Evolutionary conservation across 2,329 filamentous ascomycete genomes (phyloP).

Genomic region (Fusarium xyrophilum): DNA sequence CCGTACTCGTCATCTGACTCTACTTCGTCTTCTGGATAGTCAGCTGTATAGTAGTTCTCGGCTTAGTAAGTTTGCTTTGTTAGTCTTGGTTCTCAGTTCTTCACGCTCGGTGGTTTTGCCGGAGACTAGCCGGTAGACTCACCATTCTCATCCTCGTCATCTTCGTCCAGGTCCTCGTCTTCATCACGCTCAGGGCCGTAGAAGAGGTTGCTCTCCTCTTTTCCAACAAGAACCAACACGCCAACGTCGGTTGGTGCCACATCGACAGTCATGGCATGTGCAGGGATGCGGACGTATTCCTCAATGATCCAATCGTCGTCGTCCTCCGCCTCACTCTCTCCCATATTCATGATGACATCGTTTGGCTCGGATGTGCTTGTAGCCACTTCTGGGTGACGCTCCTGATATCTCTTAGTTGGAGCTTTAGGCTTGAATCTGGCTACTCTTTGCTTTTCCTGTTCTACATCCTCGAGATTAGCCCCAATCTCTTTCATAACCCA

Average conservation of each 20-base stretch:
- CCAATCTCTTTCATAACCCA: conserved; percentile 67
- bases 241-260: conserved; percentile 61
- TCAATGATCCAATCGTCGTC: conserved; percentile 68
- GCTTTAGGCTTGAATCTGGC: conserved; percentile 63
- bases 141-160: conserved; percentile 73
- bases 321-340: conserved; percentile 53
- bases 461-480: conserved; percentile 57
- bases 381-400: conserved; percentile 58
- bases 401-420: conserved; percentile 60
- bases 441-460: conserved; percentile 50
- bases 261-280: conserved; percentile 55
- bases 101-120: conserved; percentile 2
- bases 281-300: conserved; percentile 68
- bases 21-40: conserved; percentile 82
- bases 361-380: conserved; percentile 13
- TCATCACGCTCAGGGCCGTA: conserved; percentile 67
- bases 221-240: conserved; percentile 62
- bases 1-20: conserved; percentile 67
- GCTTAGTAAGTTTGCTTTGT: conserved; percentile 55
- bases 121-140: conserved; percentile 30
- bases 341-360: conserved; percentile 48
- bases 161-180: conserved; percentile 64
- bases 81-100: conserved; percentile 14
- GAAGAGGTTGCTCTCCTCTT: conserved; percentile 66
- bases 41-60: conserved; percentile 79